Evolutionary conservation across 148 eudicot genomes (phyloP), one percentile per base, ranked within the genome.

Genomic region (Rheum nobile): DNA sequence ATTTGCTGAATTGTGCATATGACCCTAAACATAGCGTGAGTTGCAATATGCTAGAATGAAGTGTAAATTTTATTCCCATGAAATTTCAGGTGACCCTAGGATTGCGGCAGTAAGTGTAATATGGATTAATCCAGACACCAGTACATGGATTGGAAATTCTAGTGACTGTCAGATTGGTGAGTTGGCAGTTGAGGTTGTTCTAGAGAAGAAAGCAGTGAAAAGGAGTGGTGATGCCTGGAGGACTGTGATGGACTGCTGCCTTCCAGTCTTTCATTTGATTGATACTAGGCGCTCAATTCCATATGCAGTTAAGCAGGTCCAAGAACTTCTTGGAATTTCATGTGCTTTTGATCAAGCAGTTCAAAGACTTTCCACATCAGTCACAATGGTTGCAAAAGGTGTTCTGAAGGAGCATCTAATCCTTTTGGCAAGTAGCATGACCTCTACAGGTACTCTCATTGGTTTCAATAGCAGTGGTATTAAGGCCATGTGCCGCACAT

Each of bases 141-240:
- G 85, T 7, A 82, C 85, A 47, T 88, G 93, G 91, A 86, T 88
- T 71, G 81, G 83, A 79, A 84, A 84, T 79, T 82, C 86, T 65
- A 61, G 74, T 34, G 75, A 83, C 80, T 78, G 77, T 42, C 73
- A 75, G 29, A 87, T 84, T 67, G 99, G 99, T 52, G 99, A 96
- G 72, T 76, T 96, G 79, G 97, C 90, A 38, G 73, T 96, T 72
- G 96, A 96, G 48, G 86, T 92, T 17, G 82, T 86, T 50, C 80
- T 96, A 50, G 99, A 96, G 83, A 92, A 86, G 72, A 76, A 82
- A 50, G 86, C 96, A 1, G 91, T 96, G 6, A 86, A 80, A 78
- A 86, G 86, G 75, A 88, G 85, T 43, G 99, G 97, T 57, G 99
- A 96, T 79, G 91, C 97, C 4, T 96, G 97, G 97, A 86, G 97